phyloP scores from a whole-genome alignment of 306 rosid species.

The Astragalus membranaceus region DNA sequence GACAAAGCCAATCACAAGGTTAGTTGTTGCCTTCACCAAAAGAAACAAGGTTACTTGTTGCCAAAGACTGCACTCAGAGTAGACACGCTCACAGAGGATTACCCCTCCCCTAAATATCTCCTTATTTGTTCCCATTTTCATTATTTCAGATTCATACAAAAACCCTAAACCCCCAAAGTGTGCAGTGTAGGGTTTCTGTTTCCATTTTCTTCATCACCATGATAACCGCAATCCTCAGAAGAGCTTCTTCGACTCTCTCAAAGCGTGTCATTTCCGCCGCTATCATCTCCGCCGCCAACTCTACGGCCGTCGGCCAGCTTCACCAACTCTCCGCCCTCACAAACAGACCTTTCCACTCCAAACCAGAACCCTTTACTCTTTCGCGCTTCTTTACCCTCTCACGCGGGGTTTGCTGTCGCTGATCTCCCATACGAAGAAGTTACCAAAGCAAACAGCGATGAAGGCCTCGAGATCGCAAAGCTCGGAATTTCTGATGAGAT shows the following conservation, averaged over 20 bases:
- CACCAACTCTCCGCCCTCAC: constrained; percentile 9
- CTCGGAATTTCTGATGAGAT: constrained; percentile 73
- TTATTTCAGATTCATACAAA: not conserved
- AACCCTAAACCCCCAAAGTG: constrained; percentile 26
- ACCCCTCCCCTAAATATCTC: constrained; percentile 2
- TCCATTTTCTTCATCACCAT: constrained; percentile 2
- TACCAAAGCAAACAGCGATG: constrained; percentile 35
- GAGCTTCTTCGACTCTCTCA: constrained; percentile 29
- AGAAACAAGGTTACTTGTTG: too few relatives aligned
- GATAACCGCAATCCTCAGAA: constrained; percentile 38
- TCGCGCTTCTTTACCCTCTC: constrained; percentile 40
- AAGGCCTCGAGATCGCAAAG: constrained; percentile 71
- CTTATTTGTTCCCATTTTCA: not conserved
- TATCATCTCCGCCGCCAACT: constrained; percentile 43
- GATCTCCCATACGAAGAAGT: constrained; percentile 42
- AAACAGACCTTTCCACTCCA: constrained; percentile 42
- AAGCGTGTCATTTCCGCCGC: constrained; percentile 51
- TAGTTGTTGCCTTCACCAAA: too few relatives aligned
- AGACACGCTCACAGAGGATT: not conserved
- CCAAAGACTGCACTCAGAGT: not conserved
- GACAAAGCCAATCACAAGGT: too few relatives aligned
- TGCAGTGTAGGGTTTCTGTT: not conserved
- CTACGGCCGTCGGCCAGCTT: constrained; percentile 11
- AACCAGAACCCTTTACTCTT: constrained; percentile 44
- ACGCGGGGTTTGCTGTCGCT: constrained; percentile 51